These are phyloP conservation scores for Euptelea pleiosperma DNA, from an alignment of 164 flowering plant species.

Conservation along the genomic window DNA sequence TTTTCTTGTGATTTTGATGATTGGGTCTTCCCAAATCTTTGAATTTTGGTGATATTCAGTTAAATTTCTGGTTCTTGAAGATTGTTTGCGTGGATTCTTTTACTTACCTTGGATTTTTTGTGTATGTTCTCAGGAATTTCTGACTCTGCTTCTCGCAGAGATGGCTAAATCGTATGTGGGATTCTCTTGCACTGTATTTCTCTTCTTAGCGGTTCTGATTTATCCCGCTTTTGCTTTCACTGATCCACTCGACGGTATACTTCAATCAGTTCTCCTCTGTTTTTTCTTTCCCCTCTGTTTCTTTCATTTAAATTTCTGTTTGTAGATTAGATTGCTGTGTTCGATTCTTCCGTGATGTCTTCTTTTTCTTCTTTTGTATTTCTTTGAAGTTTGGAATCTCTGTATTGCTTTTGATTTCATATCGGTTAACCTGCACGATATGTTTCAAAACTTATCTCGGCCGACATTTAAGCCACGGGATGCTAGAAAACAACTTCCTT, in stretches of 20 bases:
- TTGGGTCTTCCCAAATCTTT: neutral
- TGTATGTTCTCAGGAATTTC: neutral
- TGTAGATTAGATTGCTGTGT: neutral
- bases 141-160: conserved; percentile 12
- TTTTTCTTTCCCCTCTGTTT: neutral
- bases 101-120: neutral
- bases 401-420: too few relatives aligned
- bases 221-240: conserved; percentile 27
- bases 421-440: too few relatives aligned
- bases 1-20: neutral
- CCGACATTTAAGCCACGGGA: too few relatives aligned
- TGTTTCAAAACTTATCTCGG: too few relatives aligned
- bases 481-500: too few relatives aligned
- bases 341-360: too few relatives aligned
- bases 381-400: too few relatives aligned
- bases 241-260: conserved; percentile 41
- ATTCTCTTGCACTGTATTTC: conserved; percentile 12
- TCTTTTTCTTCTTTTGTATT: too few relatives aligned
- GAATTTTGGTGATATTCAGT: neutral
- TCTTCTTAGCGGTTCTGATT: conserved; percentile 23
- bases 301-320: neutral
- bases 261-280: neutral
- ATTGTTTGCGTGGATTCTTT: too few relatives aligned
- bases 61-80: neutral
- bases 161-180: conserved; percentile 21